These are phyloP conservation scores for Candida adriatica DNA, from an alignment of 805 yeast genomes.

Conservation along the genomic window DNA sequence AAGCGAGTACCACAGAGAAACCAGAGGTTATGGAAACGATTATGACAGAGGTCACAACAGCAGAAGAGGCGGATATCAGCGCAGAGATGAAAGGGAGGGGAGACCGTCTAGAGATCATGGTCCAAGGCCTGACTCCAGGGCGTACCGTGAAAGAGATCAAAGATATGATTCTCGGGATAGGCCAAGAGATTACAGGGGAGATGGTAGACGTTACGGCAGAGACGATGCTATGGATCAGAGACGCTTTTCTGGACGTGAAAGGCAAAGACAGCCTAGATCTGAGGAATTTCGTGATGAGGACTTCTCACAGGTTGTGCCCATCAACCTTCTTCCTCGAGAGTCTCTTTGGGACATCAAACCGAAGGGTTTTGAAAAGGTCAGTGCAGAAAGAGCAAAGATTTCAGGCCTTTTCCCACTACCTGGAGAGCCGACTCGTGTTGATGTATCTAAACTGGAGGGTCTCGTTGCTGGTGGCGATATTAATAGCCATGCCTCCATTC, in stretches of 20 bases:
- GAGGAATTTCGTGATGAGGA: constrained; percentile 19
- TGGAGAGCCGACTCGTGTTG: constrained; percentile 41
- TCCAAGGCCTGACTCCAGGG: constrained; percentile 2
- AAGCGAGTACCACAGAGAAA: constrained; percentile 1
- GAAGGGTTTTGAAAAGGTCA: constrained; percentile 62
- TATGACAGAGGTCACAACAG: no score
- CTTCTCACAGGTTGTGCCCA: constrained; percentile 34
- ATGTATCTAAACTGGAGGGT: constrained; percentile 26
- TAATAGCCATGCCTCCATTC: constrained; percentile 25
- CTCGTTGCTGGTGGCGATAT: constrained; percentile 25
- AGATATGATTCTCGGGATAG: constrained; percentile 1
- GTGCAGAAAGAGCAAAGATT: constrained; percentile 71
- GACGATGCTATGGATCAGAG: constrained; percentile 4
- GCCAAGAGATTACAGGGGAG: constrained; percentile 7
- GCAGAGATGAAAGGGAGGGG: no score
- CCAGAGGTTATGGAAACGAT: constrained; percentile 1
- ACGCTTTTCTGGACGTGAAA: constrained; percentile 2
- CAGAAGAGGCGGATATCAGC: no score
- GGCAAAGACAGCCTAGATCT: background rate
- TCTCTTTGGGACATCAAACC: constrained; percentile 71
- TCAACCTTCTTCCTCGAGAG: constrained; percentile 44
- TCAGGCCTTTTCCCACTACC: constrained; percentile 76
- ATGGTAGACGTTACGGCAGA: constrained; percentile 6
- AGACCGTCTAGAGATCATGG: no score
- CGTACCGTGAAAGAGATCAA: constrained; percentile 1